A percentile compares a stretch with the other conserved stretches of the same genome.
These are phyloP conservation scores for Hygrocybe coccinea DNA, from an alignment of 768 basidiomycete genomes.

Conservation along the genomic window DNA sequence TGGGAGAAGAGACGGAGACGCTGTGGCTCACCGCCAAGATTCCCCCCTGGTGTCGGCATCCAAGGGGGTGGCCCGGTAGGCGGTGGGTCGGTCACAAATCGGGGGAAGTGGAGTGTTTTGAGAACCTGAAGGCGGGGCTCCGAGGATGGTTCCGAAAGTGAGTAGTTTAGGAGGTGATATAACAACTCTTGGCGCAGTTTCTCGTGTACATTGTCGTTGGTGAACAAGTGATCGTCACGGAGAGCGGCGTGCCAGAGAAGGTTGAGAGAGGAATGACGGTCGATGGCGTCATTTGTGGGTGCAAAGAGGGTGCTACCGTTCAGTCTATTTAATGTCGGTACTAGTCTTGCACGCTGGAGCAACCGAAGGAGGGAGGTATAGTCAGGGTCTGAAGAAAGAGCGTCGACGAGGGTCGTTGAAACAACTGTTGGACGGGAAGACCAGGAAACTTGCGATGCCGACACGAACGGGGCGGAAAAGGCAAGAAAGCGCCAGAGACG, in stretches of 20 bases:
- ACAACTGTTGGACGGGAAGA: slow-evolving; percentile 13
- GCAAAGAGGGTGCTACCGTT: slow-evolving; percentile 85
- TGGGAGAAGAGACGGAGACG: slow-evolving; percentile 59
- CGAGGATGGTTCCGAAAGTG: slow-evolving; percentile 46
- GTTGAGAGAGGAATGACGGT: slow-evolving; percentile 38
- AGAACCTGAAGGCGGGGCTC: slow-evolving; percentile 39
- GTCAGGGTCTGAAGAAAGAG: slow-evolving; percentile 68
- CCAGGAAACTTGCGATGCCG: slow-evolving; percentile 32
- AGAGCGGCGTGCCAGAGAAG: slow-evolving; percentile 38
- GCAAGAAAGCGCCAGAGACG: slow-evolving; percentile 8
- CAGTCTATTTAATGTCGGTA: slow-evolving; percentile 88
- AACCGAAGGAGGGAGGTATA: slow-evolving; percentile 71
- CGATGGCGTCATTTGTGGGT: slow-evolving; percentile 89
- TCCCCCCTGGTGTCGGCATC: slow-evolving; percentile 79
- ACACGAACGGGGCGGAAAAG: slow-evolving; percentile 27
- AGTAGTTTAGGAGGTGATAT: slow-evolving; percentile 88
- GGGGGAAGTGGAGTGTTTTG: slow-evolving; percentile 71
- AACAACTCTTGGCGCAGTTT: slow-evolving; percentile 85
- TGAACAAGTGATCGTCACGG: slow-evolving; percentile 32
- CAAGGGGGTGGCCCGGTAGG: slow-evolving; percentile 70
- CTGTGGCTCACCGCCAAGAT: slow-evolving; percentile 79
- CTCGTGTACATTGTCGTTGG: slow-evolving; percentile 78
- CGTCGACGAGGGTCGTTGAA: slow-evolving; percentile 69
- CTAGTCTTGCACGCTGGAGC: slow-evolving; percentile 78
- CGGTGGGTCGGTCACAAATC: slow-evolving; percentile 52